Base-by-base conservation (phyloP, 208 protist genomes). In the Crithidia bombi region DNA sequence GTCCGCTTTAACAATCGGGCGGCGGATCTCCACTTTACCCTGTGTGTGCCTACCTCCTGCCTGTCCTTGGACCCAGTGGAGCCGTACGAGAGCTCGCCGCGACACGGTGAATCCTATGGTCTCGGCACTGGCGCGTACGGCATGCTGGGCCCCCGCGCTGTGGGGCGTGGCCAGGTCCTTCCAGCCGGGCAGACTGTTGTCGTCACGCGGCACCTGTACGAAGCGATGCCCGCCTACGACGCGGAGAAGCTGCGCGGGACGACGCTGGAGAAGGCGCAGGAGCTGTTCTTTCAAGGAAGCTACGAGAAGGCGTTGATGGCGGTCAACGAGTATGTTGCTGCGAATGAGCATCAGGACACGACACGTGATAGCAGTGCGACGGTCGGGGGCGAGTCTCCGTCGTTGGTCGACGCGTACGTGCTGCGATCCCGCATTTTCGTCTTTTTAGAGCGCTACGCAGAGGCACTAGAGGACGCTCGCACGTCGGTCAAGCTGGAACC, bases 341-440 rank as follows among this genome's bases (percentile, higher is more conserved):
- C 12, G 44, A 23, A n/a, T 17, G 38, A 6, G 17, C 43, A 19
- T 6, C 17, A n/a, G 7, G 10, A 47, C 17, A 47, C 21, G 5
- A 19, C 5, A 9, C 10, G 7, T 47, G 15, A 19, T 19, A 21
- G 43, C 43, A 19, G 7, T 19, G 43, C 43, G 36, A 41, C 6
- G 15, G 33, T 5, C 28, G 12, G 36, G 15, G 21, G 26, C 39
- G 11, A n/a, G n/a, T n/a, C n/a, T n/a, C n/a, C 17, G 17, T 36
- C 54, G 32, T 47, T 68, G 0, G 75, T 83, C 10, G 89, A 94
- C 58, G 61, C 77, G 25, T 81, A 81, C 12, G 55, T 82, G 33
- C 52, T 92, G 54, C 86, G 86, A n/a, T 92, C 86, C n/a, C 75
- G 81, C 21, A 57, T 84, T 30, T 83, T 75, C 47, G 41, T 94